phyloP scores from a whole-genome alignment of 768 basidiomycete genomes.

The Amanita brunnescens region DNA sequence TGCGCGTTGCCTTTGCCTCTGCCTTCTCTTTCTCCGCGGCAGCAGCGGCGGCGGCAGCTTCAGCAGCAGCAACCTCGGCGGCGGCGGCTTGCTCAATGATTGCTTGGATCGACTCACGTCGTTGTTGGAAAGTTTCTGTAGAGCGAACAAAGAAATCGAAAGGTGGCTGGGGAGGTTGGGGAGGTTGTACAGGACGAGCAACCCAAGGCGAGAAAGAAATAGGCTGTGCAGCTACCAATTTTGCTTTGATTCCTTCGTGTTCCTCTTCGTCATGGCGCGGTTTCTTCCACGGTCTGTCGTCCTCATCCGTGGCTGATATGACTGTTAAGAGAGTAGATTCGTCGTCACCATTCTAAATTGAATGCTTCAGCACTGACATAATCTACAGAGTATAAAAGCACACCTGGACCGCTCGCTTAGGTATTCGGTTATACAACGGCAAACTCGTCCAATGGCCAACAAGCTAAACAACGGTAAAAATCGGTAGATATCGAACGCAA shows the following conservation, averaged over 20 bases:
- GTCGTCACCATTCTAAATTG: conserved; percentile 13
- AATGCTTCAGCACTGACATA: neutral
- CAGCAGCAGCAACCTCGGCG: conserved; percentile 22
- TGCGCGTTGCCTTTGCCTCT: conserved; percentile 22
- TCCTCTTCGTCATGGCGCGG: neutral
- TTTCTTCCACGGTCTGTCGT: conserved; percentile 3
- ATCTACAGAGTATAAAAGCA: neutral
- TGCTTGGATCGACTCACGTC: conserved; percentile 22
- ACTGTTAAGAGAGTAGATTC: neutral
- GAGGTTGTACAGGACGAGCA: neutral
- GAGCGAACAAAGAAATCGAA: neutral
- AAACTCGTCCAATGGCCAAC: conserved; percentile 75
- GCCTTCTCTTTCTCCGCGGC: conserved; percentile 22
- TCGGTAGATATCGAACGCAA: neutral
- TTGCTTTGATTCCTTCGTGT: neutral
- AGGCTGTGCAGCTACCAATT: neutral
- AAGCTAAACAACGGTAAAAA: conserved; percentile 35
- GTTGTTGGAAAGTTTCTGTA: neutral
- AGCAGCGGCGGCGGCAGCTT: conserved; percentile 19
- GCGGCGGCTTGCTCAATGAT: conserved; percentile 26
- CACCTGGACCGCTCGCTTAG: conserved; percentile 46
- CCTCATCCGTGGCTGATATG: conserved; percentile 1
- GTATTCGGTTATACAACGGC: conserved; percentile 78
- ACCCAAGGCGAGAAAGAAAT: neutral
- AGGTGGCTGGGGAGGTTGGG: neutral